Evolutionary conservation across 805 yeast genomes (phyloP), one percentile per base, ranked within the genome.

Genomic region (Pichia thaimueangensis): DNA sequence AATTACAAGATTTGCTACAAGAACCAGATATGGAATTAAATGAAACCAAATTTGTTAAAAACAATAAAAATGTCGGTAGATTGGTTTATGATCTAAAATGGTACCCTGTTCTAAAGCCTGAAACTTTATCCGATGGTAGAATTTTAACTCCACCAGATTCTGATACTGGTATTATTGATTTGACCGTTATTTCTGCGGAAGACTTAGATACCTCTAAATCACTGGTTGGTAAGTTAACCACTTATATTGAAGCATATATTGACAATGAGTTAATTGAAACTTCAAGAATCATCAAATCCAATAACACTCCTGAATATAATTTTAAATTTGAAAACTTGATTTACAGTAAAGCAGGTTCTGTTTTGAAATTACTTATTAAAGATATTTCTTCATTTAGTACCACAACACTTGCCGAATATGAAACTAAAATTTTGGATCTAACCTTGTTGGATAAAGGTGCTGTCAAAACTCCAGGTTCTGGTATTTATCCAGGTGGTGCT

Each of bases 301-400:
- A 78, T 8, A 85, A 83, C 53, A 86, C 80, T 54, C 94, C 95
- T 15, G 65, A 79, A 11, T 85, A 84, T 79, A 79, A 77, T 45
- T 78, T 78, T 53, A 58, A 71, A 23, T 60, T 78, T 43, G 94
- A 85, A 60, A 57, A 75, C 5, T 68, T 85, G 50, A 64, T 85
- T 29, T 71, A 79, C 6, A 71, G 82, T 23, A 85, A 80, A 57
- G 69, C 80, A 1, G 63, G 62, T 25, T 72, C 88, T 15, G 65
- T 66, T 21, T 51, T 83, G 23, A 73, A 69, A 47, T 62, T 85
- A n/a, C 58, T 74, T 20, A 68, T 85, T 21, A 79, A 71, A 55
- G 89, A 84, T 60, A 67, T 76, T 6, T 74, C 77, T 8, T 76
- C 78, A 27, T 60, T 67, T 37, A 63, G 62, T 22, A 76, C 71